Evolutionary conservation across 306 rosid genomes (phyloP).

Genomic region (Trichosanthes truncata): DNA sequence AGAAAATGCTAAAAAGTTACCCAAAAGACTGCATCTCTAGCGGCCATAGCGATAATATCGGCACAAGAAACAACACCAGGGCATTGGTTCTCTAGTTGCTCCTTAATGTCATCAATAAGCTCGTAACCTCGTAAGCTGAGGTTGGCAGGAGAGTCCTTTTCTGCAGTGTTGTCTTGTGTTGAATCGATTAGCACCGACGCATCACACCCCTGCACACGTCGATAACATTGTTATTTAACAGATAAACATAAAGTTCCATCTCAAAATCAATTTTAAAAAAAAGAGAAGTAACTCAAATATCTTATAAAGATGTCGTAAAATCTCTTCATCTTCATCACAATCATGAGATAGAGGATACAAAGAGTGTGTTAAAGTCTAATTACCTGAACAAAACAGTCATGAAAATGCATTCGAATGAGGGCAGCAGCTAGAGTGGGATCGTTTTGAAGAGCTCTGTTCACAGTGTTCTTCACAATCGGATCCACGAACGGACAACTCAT

Average conservation of each 20-base stretch:
- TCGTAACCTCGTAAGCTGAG: conserved; percentile 73
- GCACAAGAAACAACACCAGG: conserved; percentile 94
- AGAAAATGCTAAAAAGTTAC: conserved; percentile 14
- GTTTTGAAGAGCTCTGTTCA: conserved; percentile 37
- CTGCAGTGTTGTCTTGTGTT: conserved; percentile 58
- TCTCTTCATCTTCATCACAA: too few species aligned
- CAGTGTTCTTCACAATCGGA: conserved; percentile 28
- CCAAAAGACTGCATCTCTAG: conserved; percentile 63
- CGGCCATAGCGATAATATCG: conserved; percentile 80
- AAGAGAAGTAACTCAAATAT: too few species aligned
- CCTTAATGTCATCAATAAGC: conserved; percentile 67
- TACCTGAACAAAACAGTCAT: conserved; percentile 76
- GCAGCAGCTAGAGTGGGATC: conserved; percentile 64
- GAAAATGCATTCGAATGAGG: conserved; percentile 80
- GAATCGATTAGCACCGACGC: conserved; percentile 76
- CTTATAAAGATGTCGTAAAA: too few species aligned
- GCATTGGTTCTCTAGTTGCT: conserved; percentile 48
- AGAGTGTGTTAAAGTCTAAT: neutral
- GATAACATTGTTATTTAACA: neutral
- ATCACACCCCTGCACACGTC: conserved; percentile 58
- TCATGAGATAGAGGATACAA: too few species aligned
- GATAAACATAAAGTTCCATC: too few species aligned
- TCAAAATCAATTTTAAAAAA: too few species aligned
- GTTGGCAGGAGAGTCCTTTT: conserved; percentile 90
- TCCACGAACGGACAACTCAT: conserved; percentile 49